These are phyloP conservation scores for Metarhizium sp. DNA, from an alignment of 2,329 filamentous ascomycete genomes.

Conservation along the genomic window DNA sequence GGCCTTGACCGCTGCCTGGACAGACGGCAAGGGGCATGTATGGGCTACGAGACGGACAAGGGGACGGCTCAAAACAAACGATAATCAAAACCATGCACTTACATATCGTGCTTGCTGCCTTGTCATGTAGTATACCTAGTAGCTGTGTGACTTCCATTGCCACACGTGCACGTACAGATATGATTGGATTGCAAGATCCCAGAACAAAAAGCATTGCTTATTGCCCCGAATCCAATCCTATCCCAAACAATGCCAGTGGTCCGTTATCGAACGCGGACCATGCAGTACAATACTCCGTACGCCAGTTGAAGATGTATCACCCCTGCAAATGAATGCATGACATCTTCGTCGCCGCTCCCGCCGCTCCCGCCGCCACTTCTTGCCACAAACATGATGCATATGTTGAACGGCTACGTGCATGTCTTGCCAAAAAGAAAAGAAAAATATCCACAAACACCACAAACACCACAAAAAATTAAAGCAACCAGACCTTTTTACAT, in stretches of 20 bases:
- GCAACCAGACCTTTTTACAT: too few relatives aligned
- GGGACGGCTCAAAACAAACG: not conserved
- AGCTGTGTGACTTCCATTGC: not conserved
- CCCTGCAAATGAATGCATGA: not conserved
- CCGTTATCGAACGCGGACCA: not conserved
- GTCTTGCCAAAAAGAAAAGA: not conserved
- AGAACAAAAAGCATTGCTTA: not conserved
- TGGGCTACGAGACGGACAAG: conserved; percentile 2
- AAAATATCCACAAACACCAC: too few relatives aligned
- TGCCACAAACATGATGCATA: not conserved
- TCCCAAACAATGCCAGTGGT: not conserved
- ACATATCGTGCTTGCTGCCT: not conserved
- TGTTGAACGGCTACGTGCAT: not conserved
- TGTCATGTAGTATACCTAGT: not conserved
- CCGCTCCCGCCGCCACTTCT: not conserved
- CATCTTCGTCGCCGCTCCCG: not conserved
- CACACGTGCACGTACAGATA: not conserved
- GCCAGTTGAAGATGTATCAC: not conserved
- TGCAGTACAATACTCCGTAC: not conserved
- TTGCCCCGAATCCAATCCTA: not conserved
- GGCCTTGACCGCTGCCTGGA: conserved; percentile 2
- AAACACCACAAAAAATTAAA: too few relatives aligned
- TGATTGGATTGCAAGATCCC: not conserved
- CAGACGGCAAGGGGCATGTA: conserved; percentile 2
- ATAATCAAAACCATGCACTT: not conserved